Evolutionary conservation across 495 filamentous ascomycete genomes (phyloP), one percentile per base, ranked within the genome.

Genomic region (Collariella sp.): DNA sequence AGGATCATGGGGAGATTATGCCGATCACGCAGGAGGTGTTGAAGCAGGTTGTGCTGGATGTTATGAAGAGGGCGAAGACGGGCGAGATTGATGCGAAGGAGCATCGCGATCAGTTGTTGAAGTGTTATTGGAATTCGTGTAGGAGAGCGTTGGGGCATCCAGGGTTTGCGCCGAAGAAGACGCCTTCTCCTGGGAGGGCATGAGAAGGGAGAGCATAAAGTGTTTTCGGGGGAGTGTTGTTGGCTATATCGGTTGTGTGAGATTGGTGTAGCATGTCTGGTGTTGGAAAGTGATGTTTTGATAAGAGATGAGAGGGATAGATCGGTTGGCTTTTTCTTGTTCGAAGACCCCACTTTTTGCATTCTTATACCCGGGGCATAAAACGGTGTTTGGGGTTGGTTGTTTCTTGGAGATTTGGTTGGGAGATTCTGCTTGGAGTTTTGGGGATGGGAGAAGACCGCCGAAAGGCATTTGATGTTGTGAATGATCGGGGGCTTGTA

Each of bases 1-100:
- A 58, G 1, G 65, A 70, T 1, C 67, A 67, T 6, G 81, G 83
- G n/a, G 78, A 76, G 34, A 79, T 82, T 12, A 74, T 95, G 5
- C 79, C 83, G 11, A 82, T 96, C 43, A 84, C 80, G 0, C 80
- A 90, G 69, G 87, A 89, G 50, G 73, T 94, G 57, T 76, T 96
- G 6, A 78, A 77, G 12, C 74, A 87, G 46, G 86, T 96, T 45
- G 76, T 95, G 55, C 74, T 79, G 54, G 88, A 85, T 51, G 87
- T 94, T 13, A 82, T 88, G 16, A 79, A 84, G 50, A 79, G 90
- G 11, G 60, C 88, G 86, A 66, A 74, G 79, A 54, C 84, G 81
- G 39, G 77, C 79, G 33, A 72, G 84, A 56, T 87, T 88, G 2
- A 85, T 18, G 86, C 89, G 45, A 79, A 78, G 45, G 89, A 95